Conservation (phyloP, 2,329 filamentous ascomycete genomes). For the Scleromitrula shiraiana region DNA sequence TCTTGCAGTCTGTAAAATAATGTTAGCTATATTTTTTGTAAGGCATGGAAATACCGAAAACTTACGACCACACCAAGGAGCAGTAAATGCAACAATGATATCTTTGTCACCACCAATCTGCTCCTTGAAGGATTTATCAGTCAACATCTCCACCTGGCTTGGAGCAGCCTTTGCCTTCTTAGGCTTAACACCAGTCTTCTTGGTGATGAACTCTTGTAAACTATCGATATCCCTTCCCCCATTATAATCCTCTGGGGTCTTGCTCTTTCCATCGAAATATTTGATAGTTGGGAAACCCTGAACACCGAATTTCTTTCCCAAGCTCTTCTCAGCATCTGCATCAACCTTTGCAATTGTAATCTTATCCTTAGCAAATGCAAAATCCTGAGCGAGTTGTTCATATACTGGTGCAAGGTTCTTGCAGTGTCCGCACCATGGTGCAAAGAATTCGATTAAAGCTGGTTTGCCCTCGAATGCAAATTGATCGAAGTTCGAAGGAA, state of each 20-base stretch:
- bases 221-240: constrained; percentile 83
- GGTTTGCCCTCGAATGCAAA: constrained; percentile 89
- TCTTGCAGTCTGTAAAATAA: constrained; percentile 77
- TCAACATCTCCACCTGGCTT: constrained; percentile 72
- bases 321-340: constrained; percentile 75
- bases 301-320: constrained; percentile 81
- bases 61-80: constrained; percentile 95
- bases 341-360: constrained; percentile 94
- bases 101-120: constrained; percentile 78
- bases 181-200: constrained; percentile 79
- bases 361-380: constrained; percentile 61
- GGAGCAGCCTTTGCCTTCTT: constrained; percentile 65
- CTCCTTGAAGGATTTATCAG: constrained; percentile 68
- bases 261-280: constrained; percentile 93
- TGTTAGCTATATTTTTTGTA: constrained; percentile 1
- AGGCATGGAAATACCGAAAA: constrained; percentile 1
- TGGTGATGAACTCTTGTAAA: constrained; percentile 68
- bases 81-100: constrained; percentile 92
- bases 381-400: constrained; percentile 75
- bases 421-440: constrained; percentile 98
- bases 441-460: constrained; percentile 95
- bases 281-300: constrained; percentile 97
- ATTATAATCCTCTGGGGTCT: constrained; percentile 76
- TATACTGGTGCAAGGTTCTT: constrained; percentile 93
- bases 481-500: constrained; percentile 84